A percentile compares a stretch with the other conserved stretches of the same genome.
Conservation (phyloP, 202 grass and related monocot species). For the Brachypodium distachyon region DNA sequence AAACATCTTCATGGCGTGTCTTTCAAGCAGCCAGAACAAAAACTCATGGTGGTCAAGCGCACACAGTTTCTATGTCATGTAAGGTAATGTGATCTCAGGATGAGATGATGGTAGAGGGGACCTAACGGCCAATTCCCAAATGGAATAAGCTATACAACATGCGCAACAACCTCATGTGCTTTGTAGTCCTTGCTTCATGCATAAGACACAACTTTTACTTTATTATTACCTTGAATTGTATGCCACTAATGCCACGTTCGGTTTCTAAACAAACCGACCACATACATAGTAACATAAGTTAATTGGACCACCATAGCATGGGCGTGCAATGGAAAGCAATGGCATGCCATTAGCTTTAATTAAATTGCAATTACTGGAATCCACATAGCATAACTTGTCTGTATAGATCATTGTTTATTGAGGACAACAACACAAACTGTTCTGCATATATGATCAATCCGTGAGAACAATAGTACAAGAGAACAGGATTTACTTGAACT, state of each 20-base stretch:
- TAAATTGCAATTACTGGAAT: neutral
- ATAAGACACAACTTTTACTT: conserved; percentile 3
- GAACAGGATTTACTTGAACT: conserved; percentile 79
- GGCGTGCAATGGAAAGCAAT: neutral
- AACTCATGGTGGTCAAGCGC: neutral
- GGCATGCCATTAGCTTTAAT: conserved; percentile 16
- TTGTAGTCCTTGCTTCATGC: neutral
- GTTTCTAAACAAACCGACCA: conserved; percentile 2
- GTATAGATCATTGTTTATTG: neutral
- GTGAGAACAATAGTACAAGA: conserved; percentile 11
- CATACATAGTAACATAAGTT: neutral
- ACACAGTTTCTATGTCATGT: neutral
- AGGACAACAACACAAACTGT: neutral
- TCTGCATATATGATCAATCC: neutral
- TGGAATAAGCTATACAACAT: conserved; percentile 14
- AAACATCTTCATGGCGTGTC: conserved; percentile 6
- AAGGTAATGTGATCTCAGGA: neutral
- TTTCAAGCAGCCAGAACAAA: conserved; percentile 4
- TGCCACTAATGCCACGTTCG: neutral
- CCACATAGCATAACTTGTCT: neutral
- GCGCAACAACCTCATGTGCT: neutral
- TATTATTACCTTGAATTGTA: neutral
- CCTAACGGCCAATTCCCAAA: neutral
- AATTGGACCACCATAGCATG: neutral
- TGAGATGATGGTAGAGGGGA: neutral